A percentile compares a stretch with the other conserved stretches of the same genome.
phyloP scores from a whole-genome alignment of 148 eudicot genomes.

The Fagopyrum esculentum region DNA sequence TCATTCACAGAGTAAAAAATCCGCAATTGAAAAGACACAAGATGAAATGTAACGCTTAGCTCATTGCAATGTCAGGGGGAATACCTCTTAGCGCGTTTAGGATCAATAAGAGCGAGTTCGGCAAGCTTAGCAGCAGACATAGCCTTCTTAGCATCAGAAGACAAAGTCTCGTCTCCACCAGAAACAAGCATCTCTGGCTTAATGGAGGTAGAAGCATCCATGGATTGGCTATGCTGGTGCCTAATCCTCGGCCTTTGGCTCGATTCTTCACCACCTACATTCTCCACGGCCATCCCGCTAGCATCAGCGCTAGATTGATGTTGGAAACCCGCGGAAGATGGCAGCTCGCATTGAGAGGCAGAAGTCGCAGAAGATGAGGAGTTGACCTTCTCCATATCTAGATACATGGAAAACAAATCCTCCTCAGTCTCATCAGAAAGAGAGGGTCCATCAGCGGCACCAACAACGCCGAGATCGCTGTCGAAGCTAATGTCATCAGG shows the following conservation, averaged over 20 bases:
- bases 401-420: constrained; percentile 84
- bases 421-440: constrained; percentile 94
- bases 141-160: constrained; percentile 78
- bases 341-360: constrained; percentile 43
- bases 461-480: constrained; percentile 87
- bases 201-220: constrained; percentile 78
- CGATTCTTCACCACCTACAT: constrained; percentile 12
- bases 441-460: constrained; percentile 71
- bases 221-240: constrained; percentile 92
- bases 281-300: constrained; percentile 12
- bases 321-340: constrained; percentile 30
- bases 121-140: constrained; percentile 97
- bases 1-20: background rate
- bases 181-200: constrained; percentile 76
- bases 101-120: constrained; percentile 90
- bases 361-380: constrained; percentile 64
- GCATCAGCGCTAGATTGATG: constrained; percentile 15
- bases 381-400: constrained; percentile 92
- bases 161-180: constrained; percentile 44
- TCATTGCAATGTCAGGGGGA: background rate
- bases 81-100: constrained; percentile 95
- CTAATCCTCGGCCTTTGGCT: constrained; percentile 64
- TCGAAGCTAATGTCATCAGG: constrained; percentile 96
- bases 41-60: too few relatives aligned
- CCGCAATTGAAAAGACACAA: background rate